Conservation (phyloP, 495 filamentous ascomycete species). For the Neurospora sp. region DNA sequence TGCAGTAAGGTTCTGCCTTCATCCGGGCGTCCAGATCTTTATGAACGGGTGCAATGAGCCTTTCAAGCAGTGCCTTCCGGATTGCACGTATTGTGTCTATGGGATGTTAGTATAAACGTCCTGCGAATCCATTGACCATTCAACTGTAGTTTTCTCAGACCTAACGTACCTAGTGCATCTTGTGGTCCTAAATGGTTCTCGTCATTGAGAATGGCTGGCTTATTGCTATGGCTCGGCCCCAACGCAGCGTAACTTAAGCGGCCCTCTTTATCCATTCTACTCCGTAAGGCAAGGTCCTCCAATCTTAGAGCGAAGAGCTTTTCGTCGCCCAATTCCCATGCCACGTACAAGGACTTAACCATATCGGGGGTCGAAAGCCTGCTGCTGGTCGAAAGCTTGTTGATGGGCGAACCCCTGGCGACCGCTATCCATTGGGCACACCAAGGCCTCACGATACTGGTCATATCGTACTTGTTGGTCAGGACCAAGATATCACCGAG, state of each 20-base stretch:
- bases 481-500: conserved; percentile 4
- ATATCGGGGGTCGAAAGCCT: not conserved
- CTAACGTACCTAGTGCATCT: not conserved
- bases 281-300: not conserved
- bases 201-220: not conserved
- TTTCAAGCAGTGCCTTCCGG: not conserved
- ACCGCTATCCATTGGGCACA: conserved; percentile 8
- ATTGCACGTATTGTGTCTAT: not conserved
- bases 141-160: not conserved
- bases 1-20: not conserved
- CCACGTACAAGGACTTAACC: not conserved
- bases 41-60: not conserved
- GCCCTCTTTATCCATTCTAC: not conserved
- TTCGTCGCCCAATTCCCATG: not conserved
- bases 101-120: not conserved
- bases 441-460: conserved; percentile 14
- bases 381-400: not conserved
- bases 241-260: not conserved
- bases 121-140: not conserved
- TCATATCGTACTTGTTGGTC: conserved; percentile 21
- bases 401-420: too few species aligned
- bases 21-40: not conserved
- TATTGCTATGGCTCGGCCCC: not conserved
- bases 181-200: not conserved
- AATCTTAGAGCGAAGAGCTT: not conserved